A percentile compares a stretch with the other conserved stretches of the same genome.
phyloP scores from a whole-genome alignment of 768 basidiomycete genomes.

The Steccherinum ochraceum region DNA sequence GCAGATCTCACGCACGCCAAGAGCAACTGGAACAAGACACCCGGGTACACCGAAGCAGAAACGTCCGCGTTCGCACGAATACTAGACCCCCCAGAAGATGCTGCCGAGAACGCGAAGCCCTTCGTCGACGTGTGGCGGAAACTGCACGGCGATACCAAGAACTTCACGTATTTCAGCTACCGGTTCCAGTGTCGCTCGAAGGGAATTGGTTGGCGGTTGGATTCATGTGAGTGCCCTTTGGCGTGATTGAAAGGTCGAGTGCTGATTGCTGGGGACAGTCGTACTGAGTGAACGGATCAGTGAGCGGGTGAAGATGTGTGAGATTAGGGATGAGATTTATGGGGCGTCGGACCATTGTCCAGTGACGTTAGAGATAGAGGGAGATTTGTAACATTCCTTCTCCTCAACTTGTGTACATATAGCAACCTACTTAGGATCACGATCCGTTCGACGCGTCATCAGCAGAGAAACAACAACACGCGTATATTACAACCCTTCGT shows the following conservation, averaged over 20 bases:
- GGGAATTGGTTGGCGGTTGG: constrained; percentile 83
- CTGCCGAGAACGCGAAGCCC: constrained; percentile 23
- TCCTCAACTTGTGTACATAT: not conserved
- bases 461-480: too few species aligned
- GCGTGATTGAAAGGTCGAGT: too few species aligned
- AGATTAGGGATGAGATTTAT: constrained; percentile 80
- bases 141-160: constrained; percentile 56
- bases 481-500: too few species aligned
- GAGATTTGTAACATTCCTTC: constrained; percentile 24
- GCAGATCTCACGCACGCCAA: constrained; percentile 66
- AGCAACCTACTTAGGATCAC: too few species aligned
- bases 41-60: constrained; percentile 82
- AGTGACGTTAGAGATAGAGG: constrained; percentile 67
- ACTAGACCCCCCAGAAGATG: constrained; percentile 44
- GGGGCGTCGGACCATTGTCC: constrained; percentile 88
- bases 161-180: constrained; percentile 84
- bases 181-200: constrained; percentile 75
- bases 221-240: constrained; percentile 55
- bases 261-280: too few species aligned
- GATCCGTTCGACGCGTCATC: too few species aligned
- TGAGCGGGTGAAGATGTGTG: constrained; percentile 69
- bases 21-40: constrained; percentile 81
- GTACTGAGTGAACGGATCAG: constrained; percentile 66
- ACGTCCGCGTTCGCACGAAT: constrained; percentile 69
- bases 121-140: constrained; percentile 82